Conservation (phyloP, 2,329 filamentous ascomycete genomes). For the Scytalidium sp. region DNA sequence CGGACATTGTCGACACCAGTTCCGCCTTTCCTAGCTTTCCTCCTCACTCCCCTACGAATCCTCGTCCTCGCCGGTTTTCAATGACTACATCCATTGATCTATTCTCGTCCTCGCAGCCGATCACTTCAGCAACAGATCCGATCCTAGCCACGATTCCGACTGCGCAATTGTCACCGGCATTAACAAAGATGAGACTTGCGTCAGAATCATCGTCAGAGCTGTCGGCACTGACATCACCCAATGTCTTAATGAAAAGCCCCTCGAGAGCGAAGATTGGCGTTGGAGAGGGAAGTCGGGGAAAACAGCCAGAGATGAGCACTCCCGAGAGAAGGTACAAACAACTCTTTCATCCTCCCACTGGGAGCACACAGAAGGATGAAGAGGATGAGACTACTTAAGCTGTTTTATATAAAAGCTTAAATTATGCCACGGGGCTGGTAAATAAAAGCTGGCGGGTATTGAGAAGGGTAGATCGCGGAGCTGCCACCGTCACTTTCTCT, state of each 20-base stretch:
- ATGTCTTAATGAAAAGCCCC: background rate
- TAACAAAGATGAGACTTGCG: constrained; percentile 1
- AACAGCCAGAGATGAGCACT: background rate
- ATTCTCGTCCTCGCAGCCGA: constrained; percentile 23
- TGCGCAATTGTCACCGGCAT: background rate
- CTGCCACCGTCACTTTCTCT: no score
- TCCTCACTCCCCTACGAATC: background rate
- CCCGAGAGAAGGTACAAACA: constrained; percentile 4
- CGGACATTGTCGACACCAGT: constrained; percentile 7
- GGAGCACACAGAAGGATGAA: background rate
- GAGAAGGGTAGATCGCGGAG: no score
- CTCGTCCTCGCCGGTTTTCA: background rate
- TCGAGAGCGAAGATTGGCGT: background rate
- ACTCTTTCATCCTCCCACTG: constrained; percentile 2
- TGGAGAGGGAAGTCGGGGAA: background rate
- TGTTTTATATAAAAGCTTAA: background rate
- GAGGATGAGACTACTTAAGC: background rate
- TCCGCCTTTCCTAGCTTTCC: no score
- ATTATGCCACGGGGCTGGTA: no score
- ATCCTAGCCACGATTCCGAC: constrained; percentile 20
- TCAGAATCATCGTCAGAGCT: background rate
- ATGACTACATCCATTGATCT: constrained; percentile 14
- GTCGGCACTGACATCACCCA: background rate
- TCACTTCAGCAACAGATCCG: constrained; percentile 22
- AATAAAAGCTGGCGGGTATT: no score